Conservation (phyloP, 169 alveolate species). For the Hammondia hammondi region DNA sequence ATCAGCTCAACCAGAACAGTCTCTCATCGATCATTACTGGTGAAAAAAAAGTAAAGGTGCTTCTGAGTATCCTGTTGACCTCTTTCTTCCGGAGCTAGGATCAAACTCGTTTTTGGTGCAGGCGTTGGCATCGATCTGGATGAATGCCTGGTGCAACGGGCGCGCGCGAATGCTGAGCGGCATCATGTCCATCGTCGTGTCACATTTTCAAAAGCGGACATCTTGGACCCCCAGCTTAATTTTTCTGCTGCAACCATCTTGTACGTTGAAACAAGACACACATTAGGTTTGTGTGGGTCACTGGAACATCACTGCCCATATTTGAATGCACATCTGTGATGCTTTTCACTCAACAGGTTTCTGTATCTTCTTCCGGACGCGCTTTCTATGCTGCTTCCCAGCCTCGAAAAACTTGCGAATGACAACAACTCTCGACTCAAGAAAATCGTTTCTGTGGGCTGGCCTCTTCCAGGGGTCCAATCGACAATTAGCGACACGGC, state of each 20-base stretch:
- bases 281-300: neutral
- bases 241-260: slow-evolving; percentile 17
- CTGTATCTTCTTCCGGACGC: slow-evolving; percentile 46
- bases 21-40: neutral
- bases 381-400: neutral
- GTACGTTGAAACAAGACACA: neutral
- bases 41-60: neutral
- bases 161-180: slow-evolving; percentile 41
- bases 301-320: neutral
- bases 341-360: slow-evolving; percentile 11
- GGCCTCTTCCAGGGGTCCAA: slow-evolving; percentile 39
- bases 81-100: neutral
- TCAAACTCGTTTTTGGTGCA: neutral
- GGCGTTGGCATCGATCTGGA: slow-evolving; percentile 62
- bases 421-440: neutral
- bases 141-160: slow-evolving; percentile 1
- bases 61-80: neutral
- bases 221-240: neutral
- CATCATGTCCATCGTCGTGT: neutral
- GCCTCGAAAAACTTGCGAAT: neutral
- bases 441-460: slow-evolving; percentile 8
- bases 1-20: neutral
- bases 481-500: neutral
- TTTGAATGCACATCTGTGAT: neutral
- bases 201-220: neutral